Conservation (phyloP, 768 basidiomycete species). For the Leccinum boreale region DNA sequence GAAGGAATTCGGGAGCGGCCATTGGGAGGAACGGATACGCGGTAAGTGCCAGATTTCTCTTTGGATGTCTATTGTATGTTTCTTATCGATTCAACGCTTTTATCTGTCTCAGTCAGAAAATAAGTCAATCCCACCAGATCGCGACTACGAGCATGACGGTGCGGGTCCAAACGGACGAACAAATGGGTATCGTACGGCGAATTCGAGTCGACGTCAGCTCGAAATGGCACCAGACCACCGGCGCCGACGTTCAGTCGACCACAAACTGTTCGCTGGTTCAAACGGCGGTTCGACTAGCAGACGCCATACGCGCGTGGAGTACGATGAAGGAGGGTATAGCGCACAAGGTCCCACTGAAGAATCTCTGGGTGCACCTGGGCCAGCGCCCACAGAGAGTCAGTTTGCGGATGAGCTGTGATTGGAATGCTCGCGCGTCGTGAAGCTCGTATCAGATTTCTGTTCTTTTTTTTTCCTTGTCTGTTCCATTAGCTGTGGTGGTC, state of each 20-base stretch:
- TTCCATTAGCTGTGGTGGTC: neutral
- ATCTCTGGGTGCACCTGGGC: slow-evolving; percentile 23
- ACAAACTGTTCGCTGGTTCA: neutral
- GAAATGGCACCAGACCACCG: slow-evolving; percentile 73
- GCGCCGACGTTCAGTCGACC: slow-evolving; percentile 27
- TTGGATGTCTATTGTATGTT: neutral
- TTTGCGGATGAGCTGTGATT: slow-evolving; percentile 21
- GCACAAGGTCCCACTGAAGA: slow-evolving; percentile 1
- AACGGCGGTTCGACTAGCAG: slow-evolving; percentile 11
- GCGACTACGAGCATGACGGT: neutral
- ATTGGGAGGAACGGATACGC: slow-evolving; percentile 55
- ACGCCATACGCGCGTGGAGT: slow-evolving; percentile 5
- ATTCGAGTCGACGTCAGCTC: slow-evolving; percentile 49
- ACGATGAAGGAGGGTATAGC: slow-evolving; percentile 6
- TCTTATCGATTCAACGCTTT: slow-evolving; percentile 1
- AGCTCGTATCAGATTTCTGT: neutral
- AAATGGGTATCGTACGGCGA: slow-evolving; percentile 40
- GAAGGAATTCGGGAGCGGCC: slow-evolving; percentile 40
- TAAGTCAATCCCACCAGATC: slow-evolving; percentile 29
- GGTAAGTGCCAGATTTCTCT: slow-evolving; percentile 40
- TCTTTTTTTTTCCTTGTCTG: neutral
- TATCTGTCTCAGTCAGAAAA: slow-evolving; percentile 42
- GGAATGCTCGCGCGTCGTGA: neutral
- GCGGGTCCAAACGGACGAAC: neutral
- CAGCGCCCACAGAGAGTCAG: slow-evolving; percentile 33